phyloP scores from a whole-genome alignment of 192 early-diverging fungal genomes.

The Coemansia sp. region DNA sequence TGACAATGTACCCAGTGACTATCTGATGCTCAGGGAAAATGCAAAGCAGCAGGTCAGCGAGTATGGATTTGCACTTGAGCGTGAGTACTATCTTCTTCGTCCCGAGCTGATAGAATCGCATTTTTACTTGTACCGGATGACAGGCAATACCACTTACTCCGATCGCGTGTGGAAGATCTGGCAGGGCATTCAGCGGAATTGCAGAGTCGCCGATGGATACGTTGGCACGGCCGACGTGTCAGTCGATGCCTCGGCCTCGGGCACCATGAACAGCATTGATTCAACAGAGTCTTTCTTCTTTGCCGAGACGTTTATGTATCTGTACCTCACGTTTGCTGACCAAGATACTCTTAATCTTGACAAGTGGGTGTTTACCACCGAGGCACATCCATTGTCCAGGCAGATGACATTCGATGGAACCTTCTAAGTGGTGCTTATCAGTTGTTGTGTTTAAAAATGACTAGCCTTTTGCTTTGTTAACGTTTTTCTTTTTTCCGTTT shows the following conservation, averaged over 20 bases:
- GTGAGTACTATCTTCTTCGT: constrained; percentile 67
- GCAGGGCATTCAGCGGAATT: constrained; percentile 70
- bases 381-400: constrained; percentile 80
- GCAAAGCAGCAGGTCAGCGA: constrained; percentile 18
- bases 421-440: constrained; percentile 13
- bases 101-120: constrained; percentile 75
- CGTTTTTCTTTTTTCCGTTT: background rate
- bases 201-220: constrained; percentile 63
- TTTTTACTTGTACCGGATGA: constrained; percentile 72
- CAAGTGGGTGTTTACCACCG: constrained; percentile 92
- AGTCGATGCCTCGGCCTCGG: constrained; percentile 27
- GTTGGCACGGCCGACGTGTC: constrained; percentile 55
- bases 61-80: constrained; percentile 35
- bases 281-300: constrained; percentile 76
- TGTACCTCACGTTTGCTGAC: constrained; percentile 81
- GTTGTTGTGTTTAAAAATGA: background rate
- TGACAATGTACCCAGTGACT: constrained; percentile 43
- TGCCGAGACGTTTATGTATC: constrained; percentile 92
- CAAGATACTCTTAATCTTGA: constrained; percentile 69
- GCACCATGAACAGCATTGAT: constrained; percentile 30
- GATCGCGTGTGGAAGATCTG: constrained; percentile 73
- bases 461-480: background rate
- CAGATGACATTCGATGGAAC: constrained; percentile 37
- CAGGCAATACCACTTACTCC: constrained; percentile 64
- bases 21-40: constrained; percentile 6